A percentile compares a stretch with the other conserved stretches of the same genome.
Conservation (phyloP, 2,329 filamentous ascomycete genomes). For the Metarhizium humberi region DNA sequence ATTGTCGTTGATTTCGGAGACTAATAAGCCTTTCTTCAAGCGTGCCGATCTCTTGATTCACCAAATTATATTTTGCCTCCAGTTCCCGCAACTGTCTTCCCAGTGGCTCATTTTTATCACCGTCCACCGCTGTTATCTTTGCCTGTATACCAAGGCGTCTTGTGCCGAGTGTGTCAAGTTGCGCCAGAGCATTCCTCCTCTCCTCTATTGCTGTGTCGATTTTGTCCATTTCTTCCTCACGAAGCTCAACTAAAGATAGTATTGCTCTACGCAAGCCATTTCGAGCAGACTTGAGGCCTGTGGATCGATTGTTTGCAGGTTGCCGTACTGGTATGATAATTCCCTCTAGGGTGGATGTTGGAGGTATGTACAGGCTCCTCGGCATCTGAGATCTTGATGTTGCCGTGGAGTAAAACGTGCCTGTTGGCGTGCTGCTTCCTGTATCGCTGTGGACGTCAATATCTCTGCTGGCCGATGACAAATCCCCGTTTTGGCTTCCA, state of each 20-base stretch:
- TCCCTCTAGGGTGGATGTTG: conserved; percentile 29
- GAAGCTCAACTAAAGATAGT: conserved; percentile 53
- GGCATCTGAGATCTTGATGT: conserved; percentile 30
- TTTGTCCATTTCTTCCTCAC: conserved; percentile 56
- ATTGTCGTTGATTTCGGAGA: conserved; percentile 51
- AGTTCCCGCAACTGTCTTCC: conserved; percentile 52
- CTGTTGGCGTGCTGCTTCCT: conserved; percentile 32
- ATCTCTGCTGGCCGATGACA: conserved; percentile 8
- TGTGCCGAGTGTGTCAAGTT: conserved; percentile 43
- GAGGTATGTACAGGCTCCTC: conserved; percentile 32
- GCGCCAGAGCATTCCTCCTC: conserved; percentile 47
- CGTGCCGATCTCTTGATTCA: conserved; percentile 55
- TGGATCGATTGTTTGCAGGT: conserved; percentile 36
- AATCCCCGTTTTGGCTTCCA: conserved; percentile 19
- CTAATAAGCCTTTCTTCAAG: conserved; percentile 55
- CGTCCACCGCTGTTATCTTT: conserved; percentile 46
- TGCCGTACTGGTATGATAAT: conserved; percentile 53
- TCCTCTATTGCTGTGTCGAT: conserved; percentile 47
- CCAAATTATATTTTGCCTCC: conserved; percentile 38
- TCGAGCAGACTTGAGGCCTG: conserved; percentile 54
- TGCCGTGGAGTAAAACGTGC: conserved; percentile 28
- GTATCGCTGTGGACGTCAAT: conserved; percentile 27
- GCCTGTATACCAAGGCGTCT: conserved; percentile 39
- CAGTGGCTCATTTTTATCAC: conserved; percentile 48
- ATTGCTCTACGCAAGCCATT: conserved; percentile 55